Evolutionary conservation across 495 filamentous ascomycete genomes (phyloP).

Genomic region (Polyplosphaeria fusca): DNA sequence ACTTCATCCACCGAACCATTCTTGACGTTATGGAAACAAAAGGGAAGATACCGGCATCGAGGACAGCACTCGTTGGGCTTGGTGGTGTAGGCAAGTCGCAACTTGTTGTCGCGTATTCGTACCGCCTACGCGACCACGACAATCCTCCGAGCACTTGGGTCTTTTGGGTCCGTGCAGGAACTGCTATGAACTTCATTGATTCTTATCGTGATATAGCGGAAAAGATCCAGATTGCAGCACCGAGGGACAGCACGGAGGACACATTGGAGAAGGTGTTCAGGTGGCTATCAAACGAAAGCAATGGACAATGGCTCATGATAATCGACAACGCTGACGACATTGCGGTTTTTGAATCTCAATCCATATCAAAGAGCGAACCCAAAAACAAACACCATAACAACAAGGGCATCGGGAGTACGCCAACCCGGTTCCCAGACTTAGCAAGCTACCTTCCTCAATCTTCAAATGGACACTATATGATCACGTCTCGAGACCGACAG

Average conservation of each 20-base stretch:
- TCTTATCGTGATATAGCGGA: constrained; percentile 3
- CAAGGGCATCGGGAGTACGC: neutral
- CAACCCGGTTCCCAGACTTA: neutral
- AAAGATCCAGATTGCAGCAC: neutral
- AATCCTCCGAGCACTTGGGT: constrained; percentile 15
- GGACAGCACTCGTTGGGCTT: constrained; percentile 36
- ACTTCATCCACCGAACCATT: constrained; percentile 46
- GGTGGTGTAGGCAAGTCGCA: constrained; percentile 49
- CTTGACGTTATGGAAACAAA: constrained; percentile 38
- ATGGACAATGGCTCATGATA: neutral
- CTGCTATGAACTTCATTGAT: constrained; percentile 3
- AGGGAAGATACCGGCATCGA: constrained; percentile 26
- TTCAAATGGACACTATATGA: constrained; percentile 12
- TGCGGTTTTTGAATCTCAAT: neutral
- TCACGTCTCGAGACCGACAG: constrained; percentile 25
- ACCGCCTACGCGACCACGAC: constrained; percentile 6
- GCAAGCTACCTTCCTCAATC: constrained; percentile 16
- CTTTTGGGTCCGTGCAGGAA: constrained; percentile 18
- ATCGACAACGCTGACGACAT: neutral
- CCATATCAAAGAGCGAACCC: neutral
- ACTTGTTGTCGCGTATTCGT: constrained; percentile 12
- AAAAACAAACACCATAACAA: constrained; percentile 9
- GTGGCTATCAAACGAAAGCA: neutral
- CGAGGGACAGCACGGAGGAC: neutral
- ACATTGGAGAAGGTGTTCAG: neutral